These are phyloP conservation scores for Niveomyces coronatus DNA, from an alignment of 2,329 filamentous ascomycete species.

Conservation along the genomic window DNA sequence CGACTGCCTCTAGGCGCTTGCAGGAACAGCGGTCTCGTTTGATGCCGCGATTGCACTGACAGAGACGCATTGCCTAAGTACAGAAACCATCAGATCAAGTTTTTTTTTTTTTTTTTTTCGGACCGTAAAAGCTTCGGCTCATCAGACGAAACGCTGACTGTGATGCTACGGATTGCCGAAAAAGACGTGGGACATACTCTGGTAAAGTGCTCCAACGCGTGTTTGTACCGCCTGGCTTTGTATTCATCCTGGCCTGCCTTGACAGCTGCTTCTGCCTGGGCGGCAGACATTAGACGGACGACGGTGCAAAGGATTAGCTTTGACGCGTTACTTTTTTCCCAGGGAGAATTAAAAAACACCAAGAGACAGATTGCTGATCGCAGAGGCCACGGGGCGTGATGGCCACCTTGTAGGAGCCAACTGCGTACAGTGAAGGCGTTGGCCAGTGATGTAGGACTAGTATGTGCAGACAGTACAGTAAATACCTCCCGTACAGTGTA, in stretches of 20 bases:
- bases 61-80: slow-evolving; percentile 25
- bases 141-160: too few relatives aligned
- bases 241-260: slow-evolving; percentile 24
- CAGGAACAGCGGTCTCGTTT: slow-evolving; percentile 28
- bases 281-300: too few relatives aligned
- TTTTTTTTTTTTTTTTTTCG: background rate
- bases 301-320: too few relatives aligned
- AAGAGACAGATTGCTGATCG: too few relatives aligned
- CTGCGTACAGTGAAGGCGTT: too few relatives aligned
- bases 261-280: slow-evolving; percentile 18
- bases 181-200: slow-evolving; percentile 18
- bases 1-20: slow-evolving; percentile 28
- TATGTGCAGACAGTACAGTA: too few relatives aligned
- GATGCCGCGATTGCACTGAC: slow-evolving; percentile 22
- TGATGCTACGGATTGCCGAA: too few relatives aligned
- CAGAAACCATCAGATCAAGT: background rate
- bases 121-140: background rate
- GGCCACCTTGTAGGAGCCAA: too few relatives aligned
- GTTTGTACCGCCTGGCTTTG: slow-evolving; percentile 22
- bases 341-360: background rate
- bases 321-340: too few relatives aligned
- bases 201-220: slow-evolving; percentile 28
- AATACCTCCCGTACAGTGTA: too few relatives aligned
- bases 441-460: too few relatives aligned
- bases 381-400: too few relatives aligned